Conservation (phyloP, 1,139 yeast genomes). For the Diutina catenulata region DNA sequence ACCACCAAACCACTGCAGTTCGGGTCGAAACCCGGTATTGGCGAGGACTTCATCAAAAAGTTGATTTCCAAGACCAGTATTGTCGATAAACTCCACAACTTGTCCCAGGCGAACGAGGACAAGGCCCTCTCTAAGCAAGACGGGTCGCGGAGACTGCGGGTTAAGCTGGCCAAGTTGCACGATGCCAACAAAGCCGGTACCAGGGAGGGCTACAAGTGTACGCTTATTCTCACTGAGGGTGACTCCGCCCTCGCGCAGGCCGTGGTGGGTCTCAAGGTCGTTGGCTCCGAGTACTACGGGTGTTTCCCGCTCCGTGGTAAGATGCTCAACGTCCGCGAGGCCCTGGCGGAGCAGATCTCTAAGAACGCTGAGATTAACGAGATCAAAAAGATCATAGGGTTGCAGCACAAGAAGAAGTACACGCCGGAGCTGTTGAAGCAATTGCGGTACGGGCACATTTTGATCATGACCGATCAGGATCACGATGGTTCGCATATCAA, state of each 20-base stretch:
- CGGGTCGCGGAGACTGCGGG: slow-evolving; percentile 73
- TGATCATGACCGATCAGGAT: slow-evolving; percentile 99
- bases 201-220: slow-evolving; percentile 80
- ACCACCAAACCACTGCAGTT: slow-evolving; percentile 83
- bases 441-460: slow-evolving; percentile 87
- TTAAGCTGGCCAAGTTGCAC: slow-evolving; percentile 81
- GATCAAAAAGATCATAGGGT: slow-evolving; percentile 87
- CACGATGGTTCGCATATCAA: slow-evolving; percentile 98
- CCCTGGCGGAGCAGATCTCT: slow-evolving; percentile 84
- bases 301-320: slow-evolving; percentile 95
- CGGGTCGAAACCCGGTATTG: slow-evolving; percentile 65
- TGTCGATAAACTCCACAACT: slow-evolving; percentile 69
- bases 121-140: slow-evolving; percentile 85
- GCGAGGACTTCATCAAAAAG: slow-evolving; percentile 66
- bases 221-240: slow-evolving; percentile 91
- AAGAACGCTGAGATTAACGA: slow-evolving; percentile 94
- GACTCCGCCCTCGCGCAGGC: slow-evolving; percentile 93
- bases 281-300: slow-evolving; percentile 92
- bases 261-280: slow-evolving; percentile 87
- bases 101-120: slow-evolving; percentile 80
- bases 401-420: slow-evolving; percentile 84
- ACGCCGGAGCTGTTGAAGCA: slow-evolving; percentile 48
- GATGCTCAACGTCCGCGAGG: slow-evolving; percentile 89
- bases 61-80: slow-evolving; percentile 59
- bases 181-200: slow-evolving; percentile 99